Percentiles rank a stretch among this genome's conserved stretches.
Evolutionary conservation across 768 basidiomycete species (phyloP).

Genomic region (Leccinum olivaceopallidum): DNA sequence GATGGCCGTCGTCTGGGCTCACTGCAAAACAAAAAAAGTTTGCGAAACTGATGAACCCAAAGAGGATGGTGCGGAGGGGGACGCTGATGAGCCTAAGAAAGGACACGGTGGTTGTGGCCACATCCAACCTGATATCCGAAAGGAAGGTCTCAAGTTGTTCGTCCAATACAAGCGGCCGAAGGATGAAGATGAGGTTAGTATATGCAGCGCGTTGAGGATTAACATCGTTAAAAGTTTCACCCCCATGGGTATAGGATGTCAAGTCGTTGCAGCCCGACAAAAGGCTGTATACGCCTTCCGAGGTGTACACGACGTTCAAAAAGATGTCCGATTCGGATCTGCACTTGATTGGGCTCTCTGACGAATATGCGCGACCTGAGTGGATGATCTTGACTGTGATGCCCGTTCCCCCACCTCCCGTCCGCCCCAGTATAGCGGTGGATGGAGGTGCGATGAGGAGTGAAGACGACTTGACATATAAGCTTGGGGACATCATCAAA

Average conservation of each 20-base stretch:
- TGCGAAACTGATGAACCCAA: conserved; percentile 91
- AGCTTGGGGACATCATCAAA: conserved; percentile 95
- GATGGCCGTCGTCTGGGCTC: conserved; percentile 82
- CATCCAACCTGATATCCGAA: conserved; percentile 83
- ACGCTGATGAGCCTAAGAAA: conserved; percentile 71
- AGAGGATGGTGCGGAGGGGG: conserved; percentile 74
- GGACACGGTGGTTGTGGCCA: conserved; percentile 99
- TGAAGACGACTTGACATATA: conserved; percentile 98
- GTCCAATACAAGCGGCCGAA: conserved; percentile 94
- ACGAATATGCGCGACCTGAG: conserved; percentile 95
- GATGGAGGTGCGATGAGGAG: conserved; percentile 96
- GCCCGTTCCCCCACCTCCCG: conserved; percentile 97
- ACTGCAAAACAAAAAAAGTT: conserved; percentile 84
- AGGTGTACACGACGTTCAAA: conserved; percentile 93
- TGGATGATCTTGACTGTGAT: conserved; percentile 99
- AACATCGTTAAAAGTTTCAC: conserved; percentile 13
- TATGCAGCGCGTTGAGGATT: conserved; percentile 5
- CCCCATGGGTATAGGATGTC: conserved; percentile 53
- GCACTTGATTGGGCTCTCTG: conserved; percentile 85
- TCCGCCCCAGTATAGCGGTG: conserved; percentile 96
- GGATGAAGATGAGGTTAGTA: conserved; percentile 91
- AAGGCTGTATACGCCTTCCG: conserved; percentile 77
- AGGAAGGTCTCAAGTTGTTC: conserved; percentile 94
- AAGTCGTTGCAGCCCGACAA: conserved; percentile 84
- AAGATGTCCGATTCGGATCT: conserved; percentile 93